Percentiles rank a stretch among this genome's conserved stretches.
Conservation (phyloP, 2,329 filamentous ascomycete species). For the Nemania diffusa region DNA sequence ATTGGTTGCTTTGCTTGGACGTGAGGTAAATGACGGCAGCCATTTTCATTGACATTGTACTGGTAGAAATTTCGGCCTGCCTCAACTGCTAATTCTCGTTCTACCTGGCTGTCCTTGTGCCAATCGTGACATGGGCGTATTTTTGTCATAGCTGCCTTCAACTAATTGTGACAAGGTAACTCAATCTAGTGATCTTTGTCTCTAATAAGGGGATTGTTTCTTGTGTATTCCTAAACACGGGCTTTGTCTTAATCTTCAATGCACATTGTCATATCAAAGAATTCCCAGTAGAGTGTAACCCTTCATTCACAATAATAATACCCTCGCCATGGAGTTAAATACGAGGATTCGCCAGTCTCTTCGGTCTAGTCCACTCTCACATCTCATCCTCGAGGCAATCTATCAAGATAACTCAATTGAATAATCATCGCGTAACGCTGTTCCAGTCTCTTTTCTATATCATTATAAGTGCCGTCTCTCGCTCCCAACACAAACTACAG, state of each 20-base stretch:
- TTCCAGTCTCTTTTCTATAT: not conserved
- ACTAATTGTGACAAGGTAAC: not conserved
- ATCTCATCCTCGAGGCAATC: not conserved
- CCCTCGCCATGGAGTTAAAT: not conserved
- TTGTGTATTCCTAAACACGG: not conserved
- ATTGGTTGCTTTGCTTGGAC: slow-evolving; percentile 37
- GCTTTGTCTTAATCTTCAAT: not conserved
- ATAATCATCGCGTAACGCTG: not conserved
- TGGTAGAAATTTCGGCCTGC: slow-evolving; percentile 44
- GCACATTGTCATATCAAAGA: not conserved
- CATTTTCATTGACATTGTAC: slow-evolving; percentile 45
- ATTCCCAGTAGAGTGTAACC: not conserved
- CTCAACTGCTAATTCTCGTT: slow-evolving; percentile 39
- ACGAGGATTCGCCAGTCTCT: too few species aligned
- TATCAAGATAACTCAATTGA: not conserved
- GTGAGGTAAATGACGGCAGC: slow-evolving; percentile 39
- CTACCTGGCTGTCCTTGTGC: not conserved
- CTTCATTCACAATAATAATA: not conserved
- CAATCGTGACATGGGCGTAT: slow-evolving; percentile 1
- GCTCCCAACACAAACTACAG: not conserved
- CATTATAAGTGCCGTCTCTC: not conserved
- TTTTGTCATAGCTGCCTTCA: not conserved
- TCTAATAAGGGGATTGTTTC: slow-evolving; percentile 18
- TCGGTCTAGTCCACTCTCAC: too few species aligned
- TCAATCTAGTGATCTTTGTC: not conserved